phyloP scores from a whole-genome alignment of 2,329 filamentous ascomycete genomes.

The Xylariomycetidae sp. region DNA sequence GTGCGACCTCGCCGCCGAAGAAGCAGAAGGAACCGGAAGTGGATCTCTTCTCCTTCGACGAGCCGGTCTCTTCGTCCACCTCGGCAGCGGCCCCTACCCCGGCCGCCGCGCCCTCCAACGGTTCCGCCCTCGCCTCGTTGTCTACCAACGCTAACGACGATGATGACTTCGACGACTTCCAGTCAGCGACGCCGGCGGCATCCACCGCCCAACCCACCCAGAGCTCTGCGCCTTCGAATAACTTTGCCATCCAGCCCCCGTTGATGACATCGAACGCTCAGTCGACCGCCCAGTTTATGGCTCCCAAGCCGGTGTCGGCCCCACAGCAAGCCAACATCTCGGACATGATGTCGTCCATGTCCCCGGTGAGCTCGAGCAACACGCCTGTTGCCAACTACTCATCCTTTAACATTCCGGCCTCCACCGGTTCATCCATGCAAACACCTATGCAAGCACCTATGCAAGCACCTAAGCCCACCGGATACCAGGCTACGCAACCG shows the following conservation, averaged over 20 bases:
- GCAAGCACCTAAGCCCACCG: constrained; percentile 81
- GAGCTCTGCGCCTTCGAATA: constrained; percentile 36
- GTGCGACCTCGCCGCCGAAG: constrained; percentile 58
- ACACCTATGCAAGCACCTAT: constrained; percentile 55
- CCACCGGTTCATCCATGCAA: constrained; percentile 33
- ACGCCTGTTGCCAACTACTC: constrained; percentile 58
- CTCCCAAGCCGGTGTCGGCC: constrained; percentile 79
- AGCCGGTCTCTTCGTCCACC: constrained; percentile 46
- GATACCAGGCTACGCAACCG: too few relatives aligned
- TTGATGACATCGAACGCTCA: constrained; percentile 47
- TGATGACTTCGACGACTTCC: constrained; percentile 97
- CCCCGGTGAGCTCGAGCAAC: constrained; percentile 56
- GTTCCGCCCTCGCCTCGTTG: constrained; percentile 41
- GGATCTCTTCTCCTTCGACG: constrained; percentile 90
- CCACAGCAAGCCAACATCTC: constrained; percentile 74
- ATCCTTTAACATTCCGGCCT: constrained; percentile 48
- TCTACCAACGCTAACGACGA: constrained; percentile 53
- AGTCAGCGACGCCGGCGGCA: constrained; percentile 73
- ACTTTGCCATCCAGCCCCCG: constrained; percentile 38
- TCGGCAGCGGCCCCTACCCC: constrained; percentile 31
- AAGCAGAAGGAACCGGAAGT: constrained; percentile 80
- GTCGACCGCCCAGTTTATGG: constrained; percentile 63
- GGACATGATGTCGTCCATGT: constrained; percentile 78
- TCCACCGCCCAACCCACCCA: too few relatives aligned
- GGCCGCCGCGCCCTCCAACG: constrained; percentile 37